Base-by-base conservation (phyloP, 2,329 filamentous ascomycete species). In the Massarina eburnea region DNA sequence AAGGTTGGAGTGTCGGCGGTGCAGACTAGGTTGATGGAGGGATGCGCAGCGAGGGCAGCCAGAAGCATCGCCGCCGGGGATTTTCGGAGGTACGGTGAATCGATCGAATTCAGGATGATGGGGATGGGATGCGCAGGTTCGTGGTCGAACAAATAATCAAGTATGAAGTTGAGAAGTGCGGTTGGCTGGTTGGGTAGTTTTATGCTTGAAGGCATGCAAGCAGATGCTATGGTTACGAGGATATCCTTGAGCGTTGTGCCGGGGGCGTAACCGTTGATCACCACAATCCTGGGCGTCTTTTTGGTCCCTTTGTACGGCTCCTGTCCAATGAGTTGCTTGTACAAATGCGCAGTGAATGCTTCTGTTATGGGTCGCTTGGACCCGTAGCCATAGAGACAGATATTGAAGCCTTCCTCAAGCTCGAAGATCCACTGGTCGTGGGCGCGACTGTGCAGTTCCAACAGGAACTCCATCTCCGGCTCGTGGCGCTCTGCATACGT, bases 361-460 rank as follows among this genome's bases (percentile, higher is more conserved):
- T 85, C 82, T 8, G 92, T 76, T 1, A 97, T 80, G 3, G 76
- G 73, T 26, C 88, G 80, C 71, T 99, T 99, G 2, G 91, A 95
- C 1, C 94, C 94, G 66, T 90, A 95, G 22, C 94, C 94, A 66
- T 95, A 96, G 0, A 96, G 73, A 64, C 94, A 96, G 41, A 97
- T 76, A 61, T 89, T 91, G 75, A 96, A 97, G 18, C 85, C 84
- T 66, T 96, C 84, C 4, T 84, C 78, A 14, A 97, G 80, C 73
- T 99, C 94, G 66, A 97, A 96, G 1, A 80, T 74, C 94, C 94
- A 99, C 66, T 97, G 94, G 1, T 86, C 81, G 66, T 96, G 97
- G 0, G 88, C 90, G 49, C 87, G 83, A 35, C 83, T 76, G 65
- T 97, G 92, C 18, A 96, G 72, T 6, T 83, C 80, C 55, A 88